Percentiles rank a stretch among this genome's conserved stretches.
phyloP scores from a whole-genome alignment of 768 basidiomycete species.

The Podaxis sp. region DNA sequence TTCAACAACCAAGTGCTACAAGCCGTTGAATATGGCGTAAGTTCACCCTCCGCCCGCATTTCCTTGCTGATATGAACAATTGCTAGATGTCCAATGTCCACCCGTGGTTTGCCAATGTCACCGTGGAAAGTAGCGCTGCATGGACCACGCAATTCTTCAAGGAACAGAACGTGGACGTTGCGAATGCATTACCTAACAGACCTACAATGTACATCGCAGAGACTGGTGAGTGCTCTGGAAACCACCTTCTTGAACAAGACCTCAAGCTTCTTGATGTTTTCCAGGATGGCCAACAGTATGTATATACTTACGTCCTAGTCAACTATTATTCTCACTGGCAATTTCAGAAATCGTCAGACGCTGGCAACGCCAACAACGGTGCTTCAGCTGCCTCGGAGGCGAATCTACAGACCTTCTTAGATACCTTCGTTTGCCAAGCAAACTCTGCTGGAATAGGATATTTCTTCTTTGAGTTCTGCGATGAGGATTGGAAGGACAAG shows the following conservation, averaged over 20 bases:
- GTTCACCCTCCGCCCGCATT: constrained; percentile 15
- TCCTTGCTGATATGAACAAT: background rate
- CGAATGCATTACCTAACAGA: constrained; percentile 58
- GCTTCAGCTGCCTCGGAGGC: constrained; percentile 57
- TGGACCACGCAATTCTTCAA: constrained; percentile 88
- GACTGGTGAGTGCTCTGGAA: constrained; percentile 53
- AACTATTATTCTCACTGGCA: background rate
- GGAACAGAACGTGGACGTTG: constrained; percentile 56
- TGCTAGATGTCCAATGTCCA: constrained; percentile 85
- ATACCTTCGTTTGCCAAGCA: constrained; percentile 86
- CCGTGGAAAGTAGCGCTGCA: constrained; percentile 60
- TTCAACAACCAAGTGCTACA: constrained; percentile 71
- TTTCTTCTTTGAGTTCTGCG: constrained; percentile 86
- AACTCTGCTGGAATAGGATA: constrained; percentile 80
- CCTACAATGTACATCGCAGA: constrained; percentile 92
- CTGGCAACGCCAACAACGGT: constrained; percentile 60
- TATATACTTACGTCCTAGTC: background rate
- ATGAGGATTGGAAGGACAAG: constrained; percentile 78
- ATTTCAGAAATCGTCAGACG: constrained; percentile 56
- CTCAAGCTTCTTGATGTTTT: background rate
- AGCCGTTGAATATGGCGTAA: constrained; percentile 67
- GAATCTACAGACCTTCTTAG: constrained; percentile 78
- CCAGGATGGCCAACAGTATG: constrained; percentile 63
- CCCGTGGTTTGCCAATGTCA: constrained; percentile 88
- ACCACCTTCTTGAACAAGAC: background rate